A percentile compares a stretch with the other conserved stretches of the same genome.
These are phyloP conservation scores for Sclerotinia trifoliorum DNA, from an alignment of 2,329 filamentous ascomycete species.

Conservation along the genomic window DNA sequence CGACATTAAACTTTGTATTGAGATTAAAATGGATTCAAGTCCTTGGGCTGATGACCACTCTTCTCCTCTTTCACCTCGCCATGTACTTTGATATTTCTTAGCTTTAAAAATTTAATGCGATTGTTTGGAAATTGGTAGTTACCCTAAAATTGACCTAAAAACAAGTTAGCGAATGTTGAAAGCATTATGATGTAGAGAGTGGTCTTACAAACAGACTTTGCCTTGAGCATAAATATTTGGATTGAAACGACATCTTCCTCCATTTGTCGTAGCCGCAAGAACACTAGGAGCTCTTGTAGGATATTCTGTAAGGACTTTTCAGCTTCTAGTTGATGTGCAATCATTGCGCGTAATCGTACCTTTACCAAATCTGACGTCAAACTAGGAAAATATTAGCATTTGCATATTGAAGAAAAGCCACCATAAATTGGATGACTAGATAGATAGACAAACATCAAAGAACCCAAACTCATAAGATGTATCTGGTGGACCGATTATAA, in stretches of 20 bases:
- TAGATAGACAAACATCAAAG: slow-evolving; percentile 68
- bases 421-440: background rate
- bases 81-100: slow-evolving; percentile 63
- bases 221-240: slow-evolving; percentile 93
- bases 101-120: background rate
- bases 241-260: slow-evolving; percentile 87
- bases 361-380: slow-evolving; percentile 72
- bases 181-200: background rate
- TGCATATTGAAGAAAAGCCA: background rate
- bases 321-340: slow-evolving; percentile 21
- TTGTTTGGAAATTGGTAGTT: slow-evolving; percentile 35
- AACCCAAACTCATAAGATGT: slow-evolving; percentile 97
- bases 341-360: slow-evolving; percentile 48
- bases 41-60: slow-evolving; percentile 97
- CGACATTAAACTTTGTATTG: slow-evolving; percentile 95
- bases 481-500: slow-evolving; percentile 90
- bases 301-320: slow-evolving; percentile 61
- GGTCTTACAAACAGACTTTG: slow-evolving; percentile 83
- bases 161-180: slow-evolving; percentile 28
- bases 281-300: slow-evolving; percentile 65
- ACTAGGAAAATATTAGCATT: slow-evolving; percentile 51
- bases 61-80: slow-evolving; percentile 85
- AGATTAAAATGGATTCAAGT: slow-evolving; percentile 88
- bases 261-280: slow-evolving; percentile 78
- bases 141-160: slow-evolving; percentile 82